Conservation (phyloP, 78 protist genomes). For the slime mould (Dictyostelium discoideum) region DNA sequence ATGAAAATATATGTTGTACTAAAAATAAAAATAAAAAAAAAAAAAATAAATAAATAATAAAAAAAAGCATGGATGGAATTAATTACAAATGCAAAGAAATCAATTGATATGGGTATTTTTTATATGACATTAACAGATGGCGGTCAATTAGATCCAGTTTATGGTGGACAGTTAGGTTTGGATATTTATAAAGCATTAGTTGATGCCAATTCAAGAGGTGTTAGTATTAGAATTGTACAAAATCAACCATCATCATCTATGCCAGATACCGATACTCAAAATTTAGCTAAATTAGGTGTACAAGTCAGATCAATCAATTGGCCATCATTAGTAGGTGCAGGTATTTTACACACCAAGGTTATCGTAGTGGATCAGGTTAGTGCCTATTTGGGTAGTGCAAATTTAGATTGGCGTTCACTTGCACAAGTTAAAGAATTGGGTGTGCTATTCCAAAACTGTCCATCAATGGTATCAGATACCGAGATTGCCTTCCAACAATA, state of each 20-base stretch:
- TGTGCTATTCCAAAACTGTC: slow-evolving; percentile 78
- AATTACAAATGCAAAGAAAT: slow-evolving; percentile 50
- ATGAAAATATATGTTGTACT: not conserved
- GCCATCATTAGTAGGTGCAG: slow-evolving; percentile 39
- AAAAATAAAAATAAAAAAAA: not conserved
- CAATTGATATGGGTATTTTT: slow-evolving; percentile 74
- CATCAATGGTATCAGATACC: slow-evolving; percentile 76
- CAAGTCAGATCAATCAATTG: slow-evolving; percentile 66
- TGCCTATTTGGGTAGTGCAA: slow-evolving; percentile 80
- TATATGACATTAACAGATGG: slow-evolving; percentile 82
- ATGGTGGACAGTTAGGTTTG: slow-evolving; percentile 74
- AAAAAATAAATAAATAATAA: too few relatives aligned
- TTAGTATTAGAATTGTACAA: slow-evolving; percentile 70
- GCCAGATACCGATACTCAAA: slow-evolving; percentile 59
- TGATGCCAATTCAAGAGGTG: slow-evolving; percentile 58
- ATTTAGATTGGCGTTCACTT: slow-evolving; percentile 91
- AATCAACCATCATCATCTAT: slow-evolving; percentile 40
- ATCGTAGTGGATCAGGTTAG: slow-evolving; percentile 38
- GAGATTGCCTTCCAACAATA: slow-evolving; percentile 72
- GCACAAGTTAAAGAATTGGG: slow-evolving; percentile 94
- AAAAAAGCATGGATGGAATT: slow-evolving; percentile 51
- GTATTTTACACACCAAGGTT: slow-evolving; percentile 75
- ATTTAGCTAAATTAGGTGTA: slow-evolving; percentile 60
- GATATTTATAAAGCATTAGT: slow-evolving; percentile 55
- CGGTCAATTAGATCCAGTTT: slow-evolving; percentile 2